phyloP scores from a whole-genome alignment of 2,329 filamentous ascomycete species.

The Rhynchosporium agropyri region DNA sequence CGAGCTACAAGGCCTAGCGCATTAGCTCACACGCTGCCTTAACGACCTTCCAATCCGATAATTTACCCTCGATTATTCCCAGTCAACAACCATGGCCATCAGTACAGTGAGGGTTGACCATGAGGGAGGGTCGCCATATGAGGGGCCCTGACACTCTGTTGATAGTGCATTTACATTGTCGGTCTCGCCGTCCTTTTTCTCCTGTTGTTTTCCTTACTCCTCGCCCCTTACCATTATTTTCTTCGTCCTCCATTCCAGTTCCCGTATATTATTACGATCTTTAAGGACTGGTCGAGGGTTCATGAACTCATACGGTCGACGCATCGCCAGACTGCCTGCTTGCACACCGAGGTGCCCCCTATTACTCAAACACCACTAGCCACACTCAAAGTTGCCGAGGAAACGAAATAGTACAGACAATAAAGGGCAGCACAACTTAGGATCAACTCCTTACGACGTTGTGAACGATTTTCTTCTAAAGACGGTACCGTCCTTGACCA shows the following conservation, averaged over 20 bases:
- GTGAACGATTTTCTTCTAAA: constrained; percentile 2
- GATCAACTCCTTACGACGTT: not conserved
- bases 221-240: constrained; percentile 3
- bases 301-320: not conserved
- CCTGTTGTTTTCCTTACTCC: not conserved
- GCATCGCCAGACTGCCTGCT: not conserved
- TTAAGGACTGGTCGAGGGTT: not conserved
- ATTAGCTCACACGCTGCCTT: constrained; percentile 11
- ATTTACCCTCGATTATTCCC: not conserved
- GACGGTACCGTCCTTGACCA: not conserved
- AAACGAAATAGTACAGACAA: constrained; percentile 1
- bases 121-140: not conserved
- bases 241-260: constrained; percentile 6
- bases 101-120: constrained; percentile 4
- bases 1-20: constrained; percentile 1
- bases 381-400: not conserved
- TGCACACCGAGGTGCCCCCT: not conserved
- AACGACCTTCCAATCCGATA: not conserved
- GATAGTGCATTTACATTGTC: not conserved
- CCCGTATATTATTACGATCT: not conserved
- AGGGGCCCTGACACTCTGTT: not conserved
- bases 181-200: constrained; percentile 10
- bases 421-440: not conserved
- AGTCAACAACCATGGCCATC: not conserved
- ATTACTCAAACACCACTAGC: constrained; percentile 1